Conservation (phyloP, 306 rosid species). For the Ziziphus jujuba region DNA sequence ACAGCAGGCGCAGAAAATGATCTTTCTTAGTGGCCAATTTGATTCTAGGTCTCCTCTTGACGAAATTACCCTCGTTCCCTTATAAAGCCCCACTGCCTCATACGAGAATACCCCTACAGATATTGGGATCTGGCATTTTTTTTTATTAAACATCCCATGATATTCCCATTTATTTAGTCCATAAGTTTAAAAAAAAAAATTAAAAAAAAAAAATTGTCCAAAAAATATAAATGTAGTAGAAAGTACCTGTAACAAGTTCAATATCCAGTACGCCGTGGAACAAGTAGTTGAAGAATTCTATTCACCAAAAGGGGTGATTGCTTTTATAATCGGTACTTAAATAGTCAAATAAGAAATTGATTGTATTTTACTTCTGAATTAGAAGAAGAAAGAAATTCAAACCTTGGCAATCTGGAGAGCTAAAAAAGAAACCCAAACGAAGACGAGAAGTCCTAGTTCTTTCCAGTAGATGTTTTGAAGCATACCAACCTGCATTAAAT, state of each 20-base stretch:
- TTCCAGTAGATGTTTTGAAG: conserved; percentile 68
- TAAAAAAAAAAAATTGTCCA: no score
- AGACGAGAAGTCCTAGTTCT: conserved; percentile 67
- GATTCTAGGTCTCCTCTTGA: conserved; percentile 49
- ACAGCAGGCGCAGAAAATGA: conserved; percentile 31
- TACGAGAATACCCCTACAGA: conserved; percentile 53
- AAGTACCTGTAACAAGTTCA: conserved; percentile 52
- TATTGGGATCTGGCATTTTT: conserved; percentile 15
- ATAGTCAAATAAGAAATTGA: not conserved
- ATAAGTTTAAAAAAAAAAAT: no score
- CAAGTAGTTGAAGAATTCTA: conserved; percentile 47
- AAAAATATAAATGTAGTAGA: no score
- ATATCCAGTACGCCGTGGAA: conserved; percentile 45
- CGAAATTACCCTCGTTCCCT: conserved; percentile 51
- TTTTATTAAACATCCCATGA: not conserved
- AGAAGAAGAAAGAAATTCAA: conserved; percentile 9
- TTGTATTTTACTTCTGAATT: not conserved
- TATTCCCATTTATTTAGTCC: not conserved
- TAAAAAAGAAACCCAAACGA: conserved; percentile 83
- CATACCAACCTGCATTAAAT: conserved; percentile 43
- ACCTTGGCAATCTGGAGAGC: conserved; percentile 72
- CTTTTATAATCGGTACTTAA: not conserved
- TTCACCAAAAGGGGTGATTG: not conserved
- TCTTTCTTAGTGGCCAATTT: conserved; percentile 30
- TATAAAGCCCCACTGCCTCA: conserved; percentile 56